Conservation (phyloP, 306 rosid genomes). For the Gastrolobium villosum region DNA sequence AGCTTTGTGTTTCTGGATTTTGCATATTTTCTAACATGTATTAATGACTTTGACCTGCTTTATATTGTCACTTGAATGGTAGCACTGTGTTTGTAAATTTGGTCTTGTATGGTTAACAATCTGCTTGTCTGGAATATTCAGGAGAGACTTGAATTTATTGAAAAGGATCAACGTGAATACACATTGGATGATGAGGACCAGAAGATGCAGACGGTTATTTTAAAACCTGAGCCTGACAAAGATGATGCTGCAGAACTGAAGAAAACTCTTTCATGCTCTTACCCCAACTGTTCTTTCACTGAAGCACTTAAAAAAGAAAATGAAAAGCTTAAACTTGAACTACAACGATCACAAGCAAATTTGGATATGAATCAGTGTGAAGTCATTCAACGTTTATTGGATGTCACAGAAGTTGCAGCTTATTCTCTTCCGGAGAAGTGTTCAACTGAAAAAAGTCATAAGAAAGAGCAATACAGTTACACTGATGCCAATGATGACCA, state of each 20-base stretch:
- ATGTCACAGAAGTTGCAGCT: slow-evolving; percentile 85
- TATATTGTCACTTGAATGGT: slow-evolving; percentile 30
- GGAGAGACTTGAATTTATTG: slow-evolving; percentile 96
- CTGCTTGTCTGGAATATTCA: slow-evolving; percentile 50
- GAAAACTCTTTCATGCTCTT: slow-evolving; percentile 94
- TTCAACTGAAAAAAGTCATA: slow-evolving; percentile 65
- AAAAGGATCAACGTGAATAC: slow-evolving; percentile 91
- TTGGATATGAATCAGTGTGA: slow-evolving; percentile 88
- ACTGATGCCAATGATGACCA: slow-evolving; percentile 62
- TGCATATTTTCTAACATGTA: neutral
- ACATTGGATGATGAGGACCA: slow-evolving; percentile 97
- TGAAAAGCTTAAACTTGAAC: slow-evolving; percentile 93
- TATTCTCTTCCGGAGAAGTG: slow-evolving; percentile 66
- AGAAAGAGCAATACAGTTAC: slow-evolving; percentile 64
- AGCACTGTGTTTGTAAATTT: slow-evolving; percentile 15
- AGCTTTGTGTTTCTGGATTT: slow-evolving; percentile 36
- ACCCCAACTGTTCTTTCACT: slow-evolving; percentile 85
- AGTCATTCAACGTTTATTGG: slow-evolving; percentile 90
- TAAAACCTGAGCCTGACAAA: slow-evolving; percentile 85
- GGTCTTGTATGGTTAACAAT: slow-evolving; percentile 36
- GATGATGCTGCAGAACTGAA: slow-evolving; percentile 78
- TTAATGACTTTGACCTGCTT: slow-evolving; percentile 24
- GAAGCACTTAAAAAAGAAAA: slow-evolving; percentile 88
- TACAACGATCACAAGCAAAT: slow-evolving; percentile 86
- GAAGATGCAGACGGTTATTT: slow-evolving; percentile 81